Evolutionary conservation across 2,329 filamentous ascomycete species (phyloP).

Genomic region (Neocatenulostroma microsporum): DNA sequence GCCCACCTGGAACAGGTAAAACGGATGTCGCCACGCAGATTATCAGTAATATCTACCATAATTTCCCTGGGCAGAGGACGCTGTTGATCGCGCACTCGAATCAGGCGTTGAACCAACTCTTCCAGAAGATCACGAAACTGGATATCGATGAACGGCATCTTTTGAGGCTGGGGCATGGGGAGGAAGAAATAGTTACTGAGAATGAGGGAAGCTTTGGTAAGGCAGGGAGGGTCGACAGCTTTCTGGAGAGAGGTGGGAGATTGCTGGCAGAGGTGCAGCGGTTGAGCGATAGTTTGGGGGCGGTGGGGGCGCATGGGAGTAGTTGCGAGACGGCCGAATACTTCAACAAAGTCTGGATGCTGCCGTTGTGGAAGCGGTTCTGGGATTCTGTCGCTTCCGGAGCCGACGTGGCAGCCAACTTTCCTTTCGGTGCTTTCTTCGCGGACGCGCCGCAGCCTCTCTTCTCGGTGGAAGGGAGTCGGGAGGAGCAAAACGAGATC

Average conservation of each 20-base stretch:
- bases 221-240: conserved; percentile 87
- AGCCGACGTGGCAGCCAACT: conserved; percentile 61
- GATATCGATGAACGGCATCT: conserved; percentile 95
- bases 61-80: conserved; percentile 88
- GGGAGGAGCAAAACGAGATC: conserved; percentile 63
- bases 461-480: conserved; percentile 60
- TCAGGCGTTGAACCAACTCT: conserved; percentile 93
- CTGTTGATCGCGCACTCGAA: conserved; percentile 94
- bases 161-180: conserved; percentile 84
- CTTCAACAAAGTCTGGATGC: conserved; percentile 86
- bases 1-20: conserved; percentile 93
- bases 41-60: conserved; percentile 98
- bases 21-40: conserved; percentile 99
- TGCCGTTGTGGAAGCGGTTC: conserved; percentile 83
- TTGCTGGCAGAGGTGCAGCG: conserved; percentile 79
- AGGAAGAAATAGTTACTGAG: conserved; percentile 84
- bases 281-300: conserved; percentile 73
- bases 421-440: conserved; percentile 87
- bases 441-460: conserved; percentile 77
- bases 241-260: conserved; percentile 74
- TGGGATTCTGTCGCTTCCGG: conserved; percentile 53
- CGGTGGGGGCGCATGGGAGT: conserved; percentile 88
- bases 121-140: conserved; percentile 93
- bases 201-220: conserved; percentile 91
- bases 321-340: conserved; percentile 96